Evolutionary conservation across 2,329 filamentous ascomycete genomes (phyloP).

Genomic region (Ascochyta fabae): DNA sequence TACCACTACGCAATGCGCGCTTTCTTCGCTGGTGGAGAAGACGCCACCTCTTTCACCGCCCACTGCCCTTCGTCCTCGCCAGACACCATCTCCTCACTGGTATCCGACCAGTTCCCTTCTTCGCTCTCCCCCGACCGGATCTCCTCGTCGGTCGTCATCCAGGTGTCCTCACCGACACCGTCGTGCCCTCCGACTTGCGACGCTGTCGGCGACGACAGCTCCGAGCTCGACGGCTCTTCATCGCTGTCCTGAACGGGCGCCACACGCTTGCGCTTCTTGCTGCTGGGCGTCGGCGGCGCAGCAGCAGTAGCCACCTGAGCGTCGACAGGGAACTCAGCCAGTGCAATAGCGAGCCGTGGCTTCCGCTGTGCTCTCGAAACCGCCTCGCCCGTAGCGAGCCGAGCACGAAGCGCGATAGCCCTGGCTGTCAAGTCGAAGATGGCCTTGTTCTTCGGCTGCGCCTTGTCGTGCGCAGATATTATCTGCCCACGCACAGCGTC

Average conservation of each 20-base stretch:
- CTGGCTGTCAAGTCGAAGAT: conserved; percentile 7
- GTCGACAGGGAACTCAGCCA: conserved; percentile 4
- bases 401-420: not conserved
- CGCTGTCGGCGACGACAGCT: not conserved
- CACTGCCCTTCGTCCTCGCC: not conserved
- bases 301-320: not conserved
- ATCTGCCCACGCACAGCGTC: conserved; percentile 23
- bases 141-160: conserved; percentile 3
- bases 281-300: not conserved
- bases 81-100: not conserved
- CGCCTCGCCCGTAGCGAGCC: not conserved
- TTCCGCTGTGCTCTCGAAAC: not conserved
- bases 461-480: conserved; percentile 9
- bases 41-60: not conserved
- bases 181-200: not conserved
- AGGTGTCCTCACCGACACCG: not conserved
- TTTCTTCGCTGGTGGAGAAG: not conserved
- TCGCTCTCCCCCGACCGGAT: not conserved
- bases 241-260: not conserved
- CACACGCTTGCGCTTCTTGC: conserved; percentile 6
- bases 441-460: conserved; percentile 13
- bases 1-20: not conserved
- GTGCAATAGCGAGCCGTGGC: not conserved
- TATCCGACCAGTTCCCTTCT: not conserved
- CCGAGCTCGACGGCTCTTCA: conserved; percentile 1